phyloP scores from a whole-genome alignment of 768 basidiomycete genomes.

The Infundibulicybe gibba region DNA sequence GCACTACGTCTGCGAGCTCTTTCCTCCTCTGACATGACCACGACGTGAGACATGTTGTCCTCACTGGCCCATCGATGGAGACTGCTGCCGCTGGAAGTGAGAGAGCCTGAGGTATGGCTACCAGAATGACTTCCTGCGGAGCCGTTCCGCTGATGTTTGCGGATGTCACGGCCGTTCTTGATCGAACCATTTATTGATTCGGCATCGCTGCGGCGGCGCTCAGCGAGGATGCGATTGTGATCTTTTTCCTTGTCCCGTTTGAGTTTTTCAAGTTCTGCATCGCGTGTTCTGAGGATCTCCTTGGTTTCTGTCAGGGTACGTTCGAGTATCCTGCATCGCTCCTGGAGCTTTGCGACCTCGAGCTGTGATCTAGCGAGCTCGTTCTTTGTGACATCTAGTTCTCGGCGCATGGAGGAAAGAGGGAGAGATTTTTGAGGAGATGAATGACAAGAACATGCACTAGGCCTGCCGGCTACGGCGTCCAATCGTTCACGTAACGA shows the following conservation, averaged over 20 bases:
- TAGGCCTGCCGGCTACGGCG: conserved; percentile 19
- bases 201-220: conserved; percentile 25
- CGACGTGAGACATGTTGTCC: conserved; percentile 9
- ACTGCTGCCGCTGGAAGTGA: conserved; percentile 18
- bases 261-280: conserved; percentile 56
- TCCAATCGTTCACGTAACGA: conserved; percentile 46
- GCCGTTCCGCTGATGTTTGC: conserved; percentile 11
- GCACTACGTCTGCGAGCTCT: conserved; percentile 52
- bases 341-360: conserved; percentile 55
- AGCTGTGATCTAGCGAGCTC: conserved; percentile 51
- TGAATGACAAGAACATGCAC: conserved; percentile 36
- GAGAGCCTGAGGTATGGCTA: conserved; percentile 26
- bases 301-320: conserved; percentile 60
- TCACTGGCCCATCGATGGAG: conserved; percentile 13
- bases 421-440: conserved; percentile 39
- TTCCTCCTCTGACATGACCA: conserved; percentile 40
- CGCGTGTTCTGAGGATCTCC: conserved; percentile 53
- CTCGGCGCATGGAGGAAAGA: conserved; percentile 45
- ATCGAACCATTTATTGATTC: conserved; percentile 7
- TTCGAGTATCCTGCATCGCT: conserved; percentile 61
- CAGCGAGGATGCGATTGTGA: conserved; percentile 16
- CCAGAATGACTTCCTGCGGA: conserved; percentile 10
- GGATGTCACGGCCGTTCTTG: no score
- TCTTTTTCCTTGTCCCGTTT: conserved; percentile 34
- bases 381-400: conserved; percentile 51